Evolutionary conservation across 1,284 basidiomycete genomes (phyloP).

Genomic region (Lignosus rhinocerotis): DNA sequence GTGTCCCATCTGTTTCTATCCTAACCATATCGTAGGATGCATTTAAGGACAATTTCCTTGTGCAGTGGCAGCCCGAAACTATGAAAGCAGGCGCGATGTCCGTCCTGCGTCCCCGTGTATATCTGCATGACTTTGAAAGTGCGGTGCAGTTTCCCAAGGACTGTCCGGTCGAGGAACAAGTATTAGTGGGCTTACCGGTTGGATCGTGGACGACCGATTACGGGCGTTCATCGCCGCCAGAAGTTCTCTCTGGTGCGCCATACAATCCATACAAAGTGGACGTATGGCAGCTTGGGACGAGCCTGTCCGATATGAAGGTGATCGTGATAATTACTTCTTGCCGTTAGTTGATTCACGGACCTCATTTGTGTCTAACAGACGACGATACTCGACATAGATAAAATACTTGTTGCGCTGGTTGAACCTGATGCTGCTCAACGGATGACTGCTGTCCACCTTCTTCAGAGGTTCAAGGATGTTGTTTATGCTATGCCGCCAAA

Average conservation of each 20-base stretch:
- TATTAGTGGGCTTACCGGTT: background rate
- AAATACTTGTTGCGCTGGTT: background rate
- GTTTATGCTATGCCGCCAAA: background rate
- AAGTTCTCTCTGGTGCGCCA: conserved; percentile 19
- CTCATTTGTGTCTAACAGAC: background rate
- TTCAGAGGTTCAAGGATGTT: background rate
- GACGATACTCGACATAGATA: conserved; percentile 1
- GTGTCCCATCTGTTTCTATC: too few relatives aligned
- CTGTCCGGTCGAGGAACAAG: conserved; percentile 11
- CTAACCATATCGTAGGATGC: conserved; percentile 6
- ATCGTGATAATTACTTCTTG: background rate
- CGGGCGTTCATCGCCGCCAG: conserved; percentile 21
- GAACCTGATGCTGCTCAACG: background rate
- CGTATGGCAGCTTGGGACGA: conserved; percentile 8
- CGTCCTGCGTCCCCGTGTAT: background rate
- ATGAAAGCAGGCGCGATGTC: background rate
- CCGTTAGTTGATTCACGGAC: background rate
- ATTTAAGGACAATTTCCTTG: conserved; percentile 16
- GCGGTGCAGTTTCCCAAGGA: conserved; percentile 8
- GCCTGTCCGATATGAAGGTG: conserved; percentile 8
- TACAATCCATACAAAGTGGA: conserved; percentile 19
- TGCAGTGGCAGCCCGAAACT: conserved; percentile 17
- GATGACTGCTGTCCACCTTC: background rate
- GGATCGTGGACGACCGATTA: background rate
- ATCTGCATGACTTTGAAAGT: conserved; percentile 14